These are phyloP conservation scores for Aspergillus funiculosus DNA, from an alignment of 495 filamentous ascomycete species.

Conservation along the genomic window DNA sequence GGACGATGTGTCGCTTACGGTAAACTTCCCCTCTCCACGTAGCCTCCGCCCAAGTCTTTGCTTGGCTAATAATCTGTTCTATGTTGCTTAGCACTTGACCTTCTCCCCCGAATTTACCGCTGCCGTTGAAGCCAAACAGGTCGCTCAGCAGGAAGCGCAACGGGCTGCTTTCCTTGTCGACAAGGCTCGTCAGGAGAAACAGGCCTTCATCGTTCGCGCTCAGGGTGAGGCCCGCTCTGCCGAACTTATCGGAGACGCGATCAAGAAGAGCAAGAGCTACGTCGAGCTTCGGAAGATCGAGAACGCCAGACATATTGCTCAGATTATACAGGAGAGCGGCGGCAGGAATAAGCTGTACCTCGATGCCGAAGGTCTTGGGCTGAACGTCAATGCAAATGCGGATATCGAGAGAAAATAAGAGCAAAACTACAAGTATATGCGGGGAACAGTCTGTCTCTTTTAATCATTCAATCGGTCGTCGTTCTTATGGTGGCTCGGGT, in stretches of 20 bases:
- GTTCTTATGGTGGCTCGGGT: conserved; percentile 14
- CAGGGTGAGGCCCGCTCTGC: conserved; percentile 99
- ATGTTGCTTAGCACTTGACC: conserved; percentile 79
- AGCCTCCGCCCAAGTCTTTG: not conserved
- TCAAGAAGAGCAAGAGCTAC: conserved; percentile 98
- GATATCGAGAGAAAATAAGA: conserved; percentile 32
- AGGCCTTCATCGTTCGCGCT: conserved; percentile 95
- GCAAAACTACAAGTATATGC: conserved; percentile 6
- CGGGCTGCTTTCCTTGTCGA: conserved; percentile 96
- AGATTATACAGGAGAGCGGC: conserved; percentile 73
- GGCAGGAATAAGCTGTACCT: conserved; percentile 92
- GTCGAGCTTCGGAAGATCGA: conserved; percentile 96
- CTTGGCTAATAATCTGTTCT: conserved; percentile 17
- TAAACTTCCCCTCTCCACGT: conserved; percentile 41
- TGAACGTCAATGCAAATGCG: conserved; percentile 69
- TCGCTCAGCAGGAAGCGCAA: conserved; percentile 97
- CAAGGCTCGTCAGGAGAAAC: conserved; percentile 98
- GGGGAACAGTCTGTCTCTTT: not conserved
- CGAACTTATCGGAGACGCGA: conserved; percentile 95
- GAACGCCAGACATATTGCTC: conserved; percentile 83
- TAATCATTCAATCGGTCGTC: conserved; percentile 13
- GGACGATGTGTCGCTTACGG: conserved; percentile 95
- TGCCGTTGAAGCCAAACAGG: conserved; percentile 97
- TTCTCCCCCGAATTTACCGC: conserved; percentile 99
- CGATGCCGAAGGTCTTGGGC: conserved; percentile 78